Evolutionary conservation across 2,329 filamentous ascomycete genomes (phyloP).

Genomic region (Pseudocercospora fijiensis): DNA sequence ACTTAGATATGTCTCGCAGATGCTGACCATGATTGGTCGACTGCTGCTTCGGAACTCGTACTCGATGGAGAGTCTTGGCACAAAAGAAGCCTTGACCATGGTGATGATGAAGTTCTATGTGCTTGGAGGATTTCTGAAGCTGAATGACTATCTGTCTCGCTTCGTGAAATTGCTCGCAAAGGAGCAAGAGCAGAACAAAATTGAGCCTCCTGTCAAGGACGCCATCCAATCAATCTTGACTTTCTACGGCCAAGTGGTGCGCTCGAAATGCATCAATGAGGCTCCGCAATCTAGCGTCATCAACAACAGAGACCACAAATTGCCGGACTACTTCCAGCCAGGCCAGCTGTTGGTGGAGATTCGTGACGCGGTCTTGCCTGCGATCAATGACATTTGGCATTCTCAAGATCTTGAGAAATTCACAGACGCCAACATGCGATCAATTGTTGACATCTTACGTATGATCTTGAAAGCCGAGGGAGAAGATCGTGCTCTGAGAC

Average conservation of each 20-base stretch:
- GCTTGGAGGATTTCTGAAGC: slow-evolving; percentile 68
- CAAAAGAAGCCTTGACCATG: slow-evolving; percentile 57
- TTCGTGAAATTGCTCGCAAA: slow-evolving; percentile 32
- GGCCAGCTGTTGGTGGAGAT: slow-evolving; percentile 84
- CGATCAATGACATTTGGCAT: slow-evolving; percentile 77
- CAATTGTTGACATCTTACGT: slow-evolving; percentile 79
- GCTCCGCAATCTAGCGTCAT: slow-evolving; percentile 63
- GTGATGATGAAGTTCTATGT: slow-evolving; percentile 86
- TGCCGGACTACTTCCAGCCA: slow-evolving; percentile 62
- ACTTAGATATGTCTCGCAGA: slow-evolving; percentile 28
- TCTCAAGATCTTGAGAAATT: slow-evolving; percentile 80
- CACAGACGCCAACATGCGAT: slow-evolving; percentile 71
- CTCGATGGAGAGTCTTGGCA: slow-evolving; percentile 29
- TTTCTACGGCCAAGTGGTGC: slow-evolving; percentile 73
- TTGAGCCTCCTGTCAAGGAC: slow-evolving; percentile 23
- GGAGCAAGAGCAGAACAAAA: slow-evolving; percentile 44
- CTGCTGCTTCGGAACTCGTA: slow-evolving; percentile 31
- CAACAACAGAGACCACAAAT: slow-evolving; percentile 45
- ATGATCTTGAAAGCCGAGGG: slow-evolving; percentile 73
- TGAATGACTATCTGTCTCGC: slow-evolving; percentile 55
- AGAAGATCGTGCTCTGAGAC: slow-evolving; percentile 65
- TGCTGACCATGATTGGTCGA: slow-evolving; percentile 28
- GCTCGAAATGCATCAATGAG: slow-evolving; percentile 77
- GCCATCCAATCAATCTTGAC: slow-evolving; percentile 77
- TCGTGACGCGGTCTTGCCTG: slow-evolving; percentile 74